Evolutionary conservation across 2,329 filamentous ascomycete genomes (phyloP), one percentile per base, ranked within the genome.

Genomic region (Chaetomium sp.): DNA sequence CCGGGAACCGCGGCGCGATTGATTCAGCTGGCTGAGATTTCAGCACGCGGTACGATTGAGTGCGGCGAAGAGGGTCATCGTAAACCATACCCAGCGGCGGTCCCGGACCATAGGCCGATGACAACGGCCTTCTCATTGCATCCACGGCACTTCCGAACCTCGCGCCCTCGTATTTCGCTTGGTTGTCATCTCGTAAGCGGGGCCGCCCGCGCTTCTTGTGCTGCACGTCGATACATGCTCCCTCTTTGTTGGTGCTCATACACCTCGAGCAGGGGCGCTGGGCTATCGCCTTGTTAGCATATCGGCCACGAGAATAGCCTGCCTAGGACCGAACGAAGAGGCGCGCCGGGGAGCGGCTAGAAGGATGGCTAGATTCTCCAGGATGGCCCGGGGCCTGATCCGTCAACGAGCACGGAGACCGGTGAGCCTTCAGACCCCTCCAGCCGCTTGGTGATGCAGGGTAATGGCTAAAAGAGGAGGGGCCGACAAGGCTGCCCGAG

Each of bases 121-220:
- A 83, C 31, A 83, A 68, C 12, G 84, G 83, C 67, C 84, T 79
- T 70, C 83, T 82, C 68, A 76, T 75, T 61, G 77, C 74, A 71
- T 85, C 83, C 63, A 78, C 74, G 12, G 78, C 75, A 66, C 80
- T 79, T 54, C 79, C 76, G 65, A 80, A 81, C 64, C 82, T 79
- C 2, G 80, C 74, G 19, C 79, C 74, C 65, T 88, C 86, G 70
- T 84, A 87, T 68, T 85, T 81, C 57, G 82, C 73, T 68, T 89
- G 86, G 70, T 85, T 81, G 65, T 91, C 89, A 73, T 94, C 91
- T 71, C 91, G 86, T 70, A 95, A 80, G 68, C 91, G 84, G 65
- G 91, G 91, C 57, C 91, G 84, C 50, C 91, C 91, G 71, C 91
- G 82, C 75, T 94, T 95, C 77, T 94, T 95, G 77, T 95, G 91